phyloP scores from a whole-genome alignment of 208 protist species.

The Crithidia mellificae region DNA sequence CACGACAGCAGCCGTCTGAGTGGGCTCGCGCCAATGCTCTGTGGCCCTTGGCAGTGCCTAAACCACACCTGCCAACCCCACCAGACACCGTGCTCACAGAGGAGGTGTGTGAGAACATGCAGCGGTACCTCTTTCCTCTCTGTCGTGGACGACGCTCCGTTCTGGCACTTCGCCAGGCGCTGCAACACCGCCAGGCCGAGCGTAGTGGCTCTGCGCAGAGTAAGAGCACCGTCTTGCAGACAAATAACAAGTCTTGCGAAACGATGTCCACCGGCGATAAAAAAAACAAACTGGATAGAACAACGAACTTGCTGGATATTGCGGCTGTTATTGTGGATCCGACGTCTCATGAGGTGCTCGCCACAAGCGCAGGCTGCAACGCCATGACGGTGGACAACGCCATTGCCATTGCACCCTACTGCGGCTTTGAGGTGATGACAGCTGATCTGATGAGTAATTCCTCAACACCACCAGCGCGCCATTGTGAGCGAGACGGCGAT shows the following conservation, averaged over 20 bases:
- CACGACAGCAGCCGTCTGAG: slow-evolving; percentile 44
- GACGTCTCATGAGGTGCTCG: slow-evolving; percentile 34
- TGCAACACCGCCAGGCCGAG: no score
- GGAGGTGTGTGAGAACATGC: slow-evolving; percentile 32
- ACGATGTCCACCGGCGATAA: no score
- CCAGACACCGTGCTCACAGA: slow-evolving; percentile 21
- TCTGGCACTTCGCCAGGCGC: not conserved
- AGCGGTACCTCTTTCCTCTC: slow-evolving; percentile 33
- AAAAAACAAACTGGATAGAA: no score
- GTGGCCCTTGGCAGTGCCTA: slow-evolving; percentile 77
- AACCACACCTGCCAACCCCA: slow-evolving; percentile 36
- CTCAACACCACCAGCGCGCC: no score
- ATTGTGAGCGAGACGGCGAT: no score
- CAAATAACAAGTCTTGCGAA: no score
- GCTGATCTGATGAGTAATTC: not conserved
- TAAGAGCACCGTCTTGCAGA: no score
- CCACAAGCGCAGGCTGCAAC: slow-evolving; percentile 45
- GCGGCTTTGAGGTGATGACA: not conserved
- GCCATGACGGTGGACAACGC: slow-evolving; percentile 37
- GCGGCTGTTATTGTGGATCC: slow-evolving; percentile 63
- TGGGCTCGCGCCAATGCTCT: slow-evolving; percentile 59
- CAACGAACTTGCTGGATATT: slow-evolving; percentile 34
- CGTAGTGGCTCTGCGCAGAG: no score
- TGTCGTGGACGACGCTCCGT: slow-evolving; percentile 12
- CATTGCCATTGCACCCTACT: slow-evolving; percentile 48